These are phyloP conservation scores for Solanum piurae DNA, from an alignment of 257 asterid genomes.

Conservation along the genomic window DNA sequence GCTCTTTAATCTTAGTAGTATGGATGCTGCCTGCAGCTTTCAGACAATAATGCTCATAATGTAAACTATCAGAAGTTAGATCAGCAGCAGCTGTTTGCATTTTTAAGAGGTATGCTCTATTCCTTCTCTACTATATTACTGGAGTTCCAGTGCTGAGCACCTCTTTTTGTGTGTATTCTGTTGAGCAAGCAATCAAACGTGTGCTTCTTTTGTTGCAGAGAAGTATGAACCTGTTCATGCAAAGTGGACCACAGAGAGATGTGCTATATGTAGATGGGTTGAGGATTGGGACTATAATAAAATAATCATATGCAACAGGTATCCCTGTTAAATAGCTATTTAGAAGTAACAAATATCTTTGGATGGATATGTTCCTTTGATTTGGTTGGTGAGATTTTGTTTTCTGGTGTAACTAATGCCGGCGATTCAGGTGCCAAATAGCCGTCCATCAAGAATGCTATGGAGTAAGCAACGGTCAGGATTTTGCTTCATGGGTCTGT, in stretches of 20 bases:
- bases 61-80: constrained; percentile 39
- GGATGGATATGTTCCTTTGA: background rate
- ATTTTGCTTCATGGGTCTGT: constrained; percentile 94
- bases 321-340: constrained; percentile 1
- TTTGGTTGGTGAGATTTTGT: background rate
- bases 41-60: constrained; percentile 31
- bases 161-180: background rate
- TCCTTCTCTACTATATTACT: constrained; percentile 3
- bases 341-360: background rate
- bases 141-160: background rate
- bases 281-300: constrained; percentile 98
- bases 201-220: constrained; percentile 37
- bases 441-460: constrained; percentile 99
- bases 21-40: constrained; percentile 60
- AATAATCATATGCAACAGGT: constrained; percentile 96
- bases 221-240: constrained; percentile 56
- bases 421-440: constrained; percentile 67
- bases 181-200: background rate
- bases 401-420: background rate
- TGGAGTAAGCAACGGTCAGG: constrained; percentile 51
- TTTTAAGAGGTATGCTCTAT: constrained; percentile 51
- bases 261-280: constrained; percentile 98
- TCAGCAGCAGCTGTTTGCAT: constrained; percentile 50
- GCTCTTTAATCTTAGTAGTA: constrained; percentile 5
- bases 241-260: constrained; percentile 91